Conservation (phyloP, 73 alveolate species). For the Durusdinium trenchii region DNA sequence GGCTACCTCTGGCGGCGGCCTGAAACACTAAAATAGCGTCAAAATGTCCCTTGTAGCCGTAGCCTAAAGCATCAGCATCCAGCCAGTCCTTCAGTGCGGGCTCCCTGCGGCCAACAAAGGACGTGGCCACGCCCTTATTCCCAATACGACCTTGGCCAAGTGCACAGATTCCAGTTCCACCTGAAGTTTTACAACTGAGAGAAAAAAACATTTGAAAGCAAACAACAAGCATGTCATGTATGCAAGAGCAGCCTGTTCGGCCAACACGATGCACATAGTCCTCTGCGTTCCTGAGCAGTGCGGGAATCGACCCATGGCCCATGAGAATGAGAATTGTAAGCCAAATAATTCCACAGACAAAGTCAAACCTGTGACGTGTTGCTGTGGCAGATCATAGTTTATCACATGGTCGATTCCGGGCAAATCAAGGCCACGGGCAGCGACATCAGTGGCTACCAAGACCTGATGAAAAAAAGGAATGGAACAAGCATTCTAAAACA, state of each 20-base stretch:
- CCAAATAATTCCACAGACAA: background rate
- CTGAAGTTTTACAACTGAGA: background rate
- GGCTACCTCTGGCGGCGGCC: too few relatives aligned
- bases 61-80: too few relatives aligned
- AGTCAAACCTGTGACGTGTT: background rate
- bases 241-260: constrained; percentile 94
- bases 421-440: constrained; percentile 97
- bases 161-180: background rate
- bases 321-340: background rate
- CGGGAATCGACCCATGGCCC: background rate
- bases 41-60: too few relatives aligned
- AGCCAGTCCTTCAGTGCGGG: constrained; percentile 84
- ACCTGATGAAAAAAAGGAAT: background rate
- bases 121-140: constrained; percentile 96
- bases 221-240: background rate
- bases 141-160: constrained; percentile 96
- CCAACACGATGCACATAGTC: constrained; percentile 97
- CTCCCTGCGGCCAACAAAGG: constrained; percentile 52
- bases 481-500: too few relatives aligned
- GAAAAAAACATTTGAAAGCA: too few relatives aligned
- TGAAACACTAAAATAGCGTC: too few relatives aligned
- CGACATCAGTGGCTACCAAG: constrained; percentile 96
- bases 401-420: constrained; percentile 97
- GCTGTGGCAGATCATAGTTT: constrained; percentile 96
- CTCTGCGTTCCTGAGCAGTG: constrained; percentile 46